Percentiles rank a stretch among this genome's conserved stretches.
These are phyloP conservation scores for Petasospora fabianii DNA, from an alignment of 1,139 yeast species.

Conservation along the genomic window DNA sequence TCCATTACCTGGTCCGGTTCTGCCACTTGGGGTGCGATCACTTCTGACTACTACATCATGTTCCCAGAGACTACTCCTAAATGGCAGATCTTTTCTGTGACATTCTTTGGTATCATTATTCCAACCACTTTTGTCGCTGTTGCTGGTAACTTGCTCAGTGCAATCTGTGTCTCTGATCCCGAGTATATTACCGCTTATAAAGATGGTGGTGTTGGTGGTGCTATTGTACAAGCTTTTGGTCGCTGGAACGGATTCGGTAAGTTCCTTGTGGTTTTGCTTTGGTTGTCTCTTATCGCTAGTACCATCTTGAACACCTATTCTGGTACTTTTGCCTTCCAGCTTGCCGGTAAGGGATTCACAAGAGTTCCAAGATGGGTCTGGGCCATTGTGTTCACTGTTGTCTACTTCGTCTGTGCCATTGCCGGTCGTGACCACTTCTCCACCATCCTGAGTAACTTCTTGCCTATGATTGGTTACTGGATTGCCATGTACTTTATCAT, in stretches of 20 bases:
- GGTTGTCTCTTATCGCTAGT: constrained; percentile 73
- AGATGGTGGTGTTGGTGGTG: constrained; percentile 71
- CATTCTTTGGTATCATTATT: constrained; percentile 63
- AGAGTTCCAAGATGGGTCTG: constrained; percentile 77
- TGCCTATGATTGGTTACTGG: constrained; percentile 97
- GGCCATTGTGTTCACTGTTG: constrained; percentile 60
- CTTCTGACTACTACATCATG: constrained; percentile 79
- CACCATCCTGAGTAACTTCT: constrained; percentile 72
- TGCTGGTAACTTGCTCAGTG: constrained; percentile 64
- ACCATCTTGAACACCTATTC: constrained; percentile 81
- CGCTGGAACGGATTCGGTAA: constrained; percentile 83
- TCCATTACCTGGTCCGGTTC: constrained; percentile 76
- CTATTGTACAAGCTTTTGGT: constrained; percentile 60
- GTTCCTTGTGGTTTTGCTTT: constrained; percentile 63
- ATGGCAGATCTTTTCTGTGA: constrained; percentile 50
- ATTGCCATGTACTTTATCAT: constrained; percentile 74
- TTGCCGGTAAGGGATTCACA: constrained; percentile 59
- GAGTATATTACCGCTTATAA: constrained; percentile 62
- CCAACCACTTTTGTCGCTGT: constrained; percentile 81
- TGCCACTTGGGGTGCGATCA: constrained; percentile 86
- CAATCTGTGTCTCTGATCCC: constrained; percentile 56
- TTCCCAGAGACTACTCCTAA: constrained; percentile 74
- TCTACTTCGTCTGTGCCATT: constrained; percentile 65
- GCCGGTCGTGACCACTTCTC: constrained; percentile 78
- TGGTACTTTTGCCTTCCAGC: constrained; percentile 76